phyloP scores from a whole-genome alignment of 805 yeast genomes.

The Sugiyamaella lignohabitans region DNA sequence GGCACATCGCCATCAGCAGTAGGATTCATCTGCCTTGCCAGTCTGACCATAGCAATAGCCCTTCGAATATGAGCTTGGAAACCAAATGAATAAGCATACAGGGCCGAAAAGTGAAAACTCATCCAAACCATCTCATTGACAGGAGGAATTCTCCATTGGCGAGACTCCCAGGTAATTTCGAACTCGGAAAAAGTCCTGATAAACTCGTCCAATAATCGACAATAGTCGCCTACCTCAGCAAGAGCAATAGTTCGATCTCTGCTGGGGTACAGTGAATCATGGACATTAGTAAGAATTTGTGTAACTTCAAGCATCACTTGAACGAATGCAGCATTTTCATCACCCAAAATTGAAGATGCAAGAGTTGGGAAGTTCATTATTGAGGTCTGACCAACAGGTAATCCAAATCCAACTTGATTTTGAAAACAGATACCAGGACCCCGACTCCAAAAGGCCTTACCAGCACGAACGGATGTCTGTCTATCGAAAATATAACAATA shows the following conservation, averaged over 20 bases:
- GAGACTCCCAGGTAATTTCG: slow-evolving; percentile 17
- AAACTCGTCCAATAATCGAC: slow-evolving; percentile 21
- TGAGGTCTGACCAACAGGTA: slow-evolving; percentile 12
- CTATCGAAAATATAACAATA: slow-evolving; percentile 23
- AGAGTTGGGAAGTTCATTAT: slow-evolving; percentile 21
- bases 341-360: no score
- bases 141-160: slow-evolving; percentile 19
- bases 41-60: slow-evolving; percentile 7
- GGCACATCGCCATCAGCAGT: not conserved
- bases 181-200: slow-evolving; percentile 21
- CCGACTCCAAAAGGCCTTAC: slow-evolving; percentile 23
- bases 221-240: slow-evolving; percentile 21
- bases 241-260: slow-evolving; percentile 23
- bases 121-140: slow-evolving; percentile 20
- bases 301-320: slow-evolving; percentile 23
- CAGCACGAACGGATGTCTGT: slow-evolving; percentile 22
- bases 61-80: slow-evolving; percentile 21
- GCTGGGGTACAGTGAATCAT: slow-evolving; percentile 22
- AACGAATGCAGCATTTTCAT: slow-evolving; percentile 18
- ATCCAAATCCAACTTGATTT: slow-evolving; percentile 7
- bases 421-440: slow-evolving; percentile 23
- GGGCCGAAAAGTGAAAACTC: slow-evolving; percentile 17
- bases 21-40: slow-evolving; percentile 8
- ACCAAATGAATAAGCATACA: slow-evolving; percentile 22
- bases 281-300: slow-evolving; percentile 22